These are phyloP conservation scores for Solanum hybrid DNA, from an alignment of 305 asterid species.

Conservation along the genomic window DNA sequence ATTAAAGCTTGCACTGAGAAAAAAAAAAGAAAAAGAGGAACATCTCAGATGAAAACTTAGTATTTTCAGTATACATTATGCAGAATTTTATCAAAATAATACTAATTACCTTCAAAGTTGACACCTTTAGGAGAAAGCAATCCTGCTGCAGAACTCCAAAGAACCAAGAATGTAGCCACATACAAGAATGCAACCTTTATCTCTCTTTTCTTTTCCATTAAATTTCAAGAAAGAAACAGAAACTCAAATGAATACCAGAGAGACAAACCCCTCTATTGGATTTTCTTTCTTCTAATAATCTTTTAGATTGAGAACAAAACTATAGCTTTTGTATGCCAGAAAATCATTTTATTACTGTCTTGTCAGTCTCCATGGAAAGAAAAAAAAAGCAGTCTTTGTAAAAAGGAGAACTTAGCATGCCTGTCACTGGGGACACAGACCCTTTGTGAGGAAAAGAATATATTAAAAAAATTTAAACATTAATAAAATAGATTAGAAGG, in stretches of 20 bases:
- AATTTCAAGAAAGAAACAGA: neutral
- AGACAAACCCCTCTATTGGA: conserved; percentile 3
- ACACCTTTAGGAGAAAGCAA: conserved; percentile 91
- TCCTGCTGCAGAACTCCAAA: conserved; percentile 39
- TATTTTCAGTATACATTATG: neutral
- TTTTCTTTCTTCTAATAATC: conserved; percentile 5
- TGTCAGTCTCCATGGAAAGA: conserved; percentile 30
- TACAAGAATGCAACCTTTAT: conserved; percentile 26
- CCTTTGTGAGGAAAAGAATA: conserved; percentile 45
- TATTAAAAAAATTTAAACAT: conserved; percentile 8
- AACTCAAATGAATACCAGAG: neutral
- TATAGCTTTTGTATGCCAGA: conserved; percentile 27
- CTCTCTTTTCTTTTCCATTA: conserved; percentile 28
- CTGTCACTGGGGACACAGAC: conserved; percentile 74
- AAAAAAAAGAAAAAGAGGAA: neutral
- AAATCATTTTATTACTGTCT: conserved; percentile 29
- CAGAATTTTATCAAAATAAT: neutral
- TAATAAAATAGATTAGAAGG: neutral
- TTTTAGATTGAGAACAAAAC: conserved; percentile 22
- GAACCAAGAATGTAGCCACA: conserved; percentile 17
- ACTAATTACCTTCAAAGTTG: conserved; percentile 80
- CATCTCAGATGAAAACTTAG: neutral
- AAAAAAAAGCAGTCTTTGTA: conserved; percentile 25
- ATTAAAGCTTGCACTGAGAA: conserved; percentile 79
- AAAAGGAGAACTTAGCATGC: conserved; percentile 61